Conservation (phyloP, 2,329 filamentous ascomycete genomes). For the Ophiobolus disseminans region DNA sequence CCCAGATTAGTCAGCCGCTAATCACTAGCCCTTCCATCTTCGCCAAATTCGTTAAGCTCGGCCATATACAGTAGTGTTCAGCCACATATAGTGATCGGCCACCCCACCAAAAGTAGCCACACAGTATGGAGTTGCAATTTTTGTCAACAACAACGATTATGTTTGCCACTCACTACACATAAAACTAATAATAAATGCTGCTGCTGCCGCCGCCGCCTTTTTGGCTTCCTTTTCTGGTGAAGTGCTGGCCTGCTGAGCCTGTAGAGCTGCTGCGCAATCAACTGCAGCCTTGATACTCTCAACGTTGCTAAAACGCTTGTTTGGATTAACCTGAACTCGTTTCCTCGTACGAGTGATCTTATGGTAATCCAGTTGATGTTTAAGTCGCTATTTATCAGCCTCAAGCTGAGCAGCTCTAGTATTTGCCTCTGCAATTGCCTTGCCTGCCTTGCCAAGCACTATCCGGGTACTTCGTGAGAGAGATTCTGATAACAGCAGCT, state of each 20-base stretch:
- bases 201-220: slow-evolving; percentile 5
- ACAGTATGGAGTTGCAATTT: slow-evolving; percentile 2
- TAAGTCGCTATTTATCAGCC: slow-evolving; percentile 11
- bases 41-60: too few species aligned
- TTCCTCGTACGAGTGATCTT: slow-evolving; percentile 3
- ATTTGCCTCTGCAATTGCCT: slow-evolving; percentile 11
- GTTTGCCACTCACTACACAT: slow-evolving; percentile 12
- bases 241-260: neutral
- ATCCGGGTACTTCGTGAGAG: neutral
- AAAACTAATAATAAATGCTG: slow-evolving; percentile 3
- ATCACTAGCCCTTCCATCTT: too few species aligned
- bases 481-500: neutral
- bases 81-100: slow-evolving; percentile 1
- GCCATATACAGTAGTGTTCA: slow-evolving; percentile 2
- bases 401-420: slow-evolving; percentile 9
- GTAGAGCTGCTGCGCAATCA: neutral
- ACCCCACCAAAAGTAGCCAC: neutral
- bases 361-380: slow-evolving; percentile 11
- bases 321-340: slow-evolving; percentile 16
- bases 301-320: slow-evolving; percentile 18
- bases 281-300: slow-evolving; percentile 9
- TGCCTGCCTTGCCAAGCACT: slow-evolving; percentile 14
- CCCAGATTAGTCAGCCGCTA: too few species aligned
- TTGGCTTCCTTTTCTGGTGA: slow-evolving; percentile 2
- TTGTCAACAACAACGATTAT: slow-evolving; percentile 1